Conservation (phyloP, 805 yeast genomes). For the Candida morakotiae region DNA sequence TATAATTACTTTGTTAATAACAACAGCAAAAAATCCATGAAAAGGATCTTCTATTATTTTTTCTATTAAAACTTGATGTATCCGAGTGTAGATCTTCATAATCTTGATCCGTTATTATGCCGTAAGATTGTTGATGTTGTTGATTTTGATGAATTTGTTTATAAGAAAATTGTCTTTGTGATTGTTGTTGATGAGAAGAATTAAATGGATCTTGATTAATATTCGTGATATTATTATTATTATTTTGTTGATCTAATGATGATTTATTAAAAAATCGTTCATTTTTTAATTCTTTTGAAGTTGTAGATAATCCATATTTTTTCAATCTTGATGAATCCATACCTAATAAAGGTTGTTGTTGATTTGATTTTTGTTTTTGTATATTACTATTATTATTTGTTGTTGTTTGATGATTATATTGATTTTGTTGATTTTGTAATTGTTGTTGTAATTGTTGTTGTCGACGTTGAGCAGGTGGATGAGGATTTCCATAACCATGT, state of each 20-base stretch:
- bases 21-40: constrained; percentile 14
- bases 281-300: constrained; percentile 15
- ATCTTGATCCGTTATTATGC: constrained; percentile 29
- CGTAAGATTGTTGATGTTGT: constrained; percentile 19
- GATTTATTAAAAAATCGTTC: constrained; percentile 13
- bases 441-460: constrained; percentile 21
- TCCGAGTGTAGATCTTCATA: constrained; percentile 38
- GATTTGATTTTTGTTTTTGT: constrained; percentile 13
- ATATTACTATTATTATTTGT: background rate
- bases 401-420: background rate
- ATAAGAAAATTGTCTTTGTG: constrained; percentile 1
- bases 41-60: constrained; percentile 9
- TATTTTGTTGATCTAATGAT: background rate
- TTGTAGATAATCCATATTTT: constrained; percentile 11
- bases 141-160: constrained; percentile 10
- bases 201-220: background rate
- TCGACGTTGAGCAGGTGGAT: constrained; percentile 3
- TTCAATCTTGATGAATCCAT: constrained; percentile 7
- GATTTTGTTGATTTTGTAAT: background rate
- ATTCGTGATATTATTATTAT: background rate
- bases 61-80: constrained; percentile 27
- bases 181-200: constrained; percentile 2
- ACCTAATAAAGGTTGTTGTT: constrained; percentile 16
- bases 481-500: constrained; percentile 76
- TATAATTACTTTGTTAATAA: constrained; percentile 6